phyloP scores from a whole-genome alignment of 495 filamentous ascomycete genomes.

The Neurospora sp. region DNA sequence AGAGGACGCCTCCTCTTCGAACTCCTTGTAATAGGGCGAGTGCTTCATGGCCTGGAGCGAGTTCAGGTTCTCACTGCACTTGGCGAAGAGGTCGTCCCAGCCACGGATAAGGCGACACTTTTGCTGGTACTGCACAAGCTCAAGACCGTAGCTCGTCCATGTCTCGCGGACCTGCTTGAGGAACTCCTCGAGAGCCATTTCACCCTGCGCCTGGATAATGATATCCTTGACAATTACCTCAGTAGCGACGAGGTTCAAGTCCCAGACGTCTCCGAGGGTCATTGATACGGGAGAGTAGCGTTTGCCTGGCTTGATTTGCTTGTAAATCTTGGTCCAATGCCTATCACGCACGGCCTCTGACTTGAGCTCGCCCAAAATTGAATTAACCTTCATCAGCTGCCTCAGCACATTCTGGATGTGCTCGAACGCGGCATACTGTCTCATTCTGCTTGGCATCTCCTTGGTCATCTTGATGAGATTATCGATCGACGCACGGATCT shows the following conservation, averaged over 20 bases:
- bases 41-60: constrained; percentile 98
- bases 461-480: constrained; percentile 94
- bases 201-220: constrained; percentile 90
- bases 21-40: constrained; percentile 97
- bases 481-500: constrained; percentile 80
- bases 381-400: constrained; percentile 78
- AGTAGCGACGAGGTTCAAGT: constrained; percentile 76
- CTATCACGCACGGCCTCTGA: constrained; percentile 93
- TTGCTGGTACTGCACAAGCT: constrained; percentile 93
- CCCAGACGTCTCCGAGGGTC: constrained; percentile 95
- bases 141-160: constrained; percentile 88
- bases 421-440: constrained; percentile 97
- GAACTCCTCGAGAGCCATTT: constrained; percentile 98
- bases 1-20: constrained; percentile 87
- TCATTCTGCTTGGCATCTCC: constrained; percentile 98
- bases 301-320: constrained; percentile 79
- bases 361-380: constrained; percentile 80
- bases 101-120: constrained; percentile 95
- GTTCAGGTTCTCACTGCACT: constrained; percentile 95
- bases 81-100: constrained; percentile 96
- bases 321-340: constrained; percentile 97
- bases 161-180: constrained; percentile 92
- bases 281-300: constrained; percentile 87
- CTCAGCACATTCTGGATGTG: constrained; percentile 90
- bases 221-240: constrained; percentile 83